Evolutionary conservation across 2,329 filamentous ascomycete genomes (phyloP).

Genomic region (Trichoderma polysporum): DNA sequence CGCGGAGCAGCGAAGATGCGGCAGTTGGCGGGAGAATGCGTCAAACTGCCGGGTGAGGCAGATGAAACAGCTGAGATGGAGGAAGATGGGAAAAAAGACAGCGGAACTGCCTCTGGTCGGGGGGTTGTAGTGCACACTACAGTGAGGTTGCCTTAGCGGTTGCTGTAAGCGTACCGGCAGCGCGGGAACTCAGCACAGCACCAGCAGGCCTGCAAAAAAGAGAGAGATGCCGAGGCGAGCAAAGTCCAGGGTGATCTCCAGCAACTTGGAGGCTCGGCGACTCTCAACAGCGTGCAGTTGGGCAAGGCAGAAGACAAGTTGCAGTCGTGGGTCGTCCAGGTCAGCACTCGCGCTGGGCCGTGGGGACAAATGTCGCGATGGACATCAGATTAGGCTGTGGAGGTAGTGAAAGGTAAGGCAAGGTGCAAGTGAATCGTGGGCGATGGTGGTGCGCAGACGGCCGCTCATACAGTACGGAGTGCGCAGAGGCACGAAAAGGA

Average conservation of each 20-base stretch:
- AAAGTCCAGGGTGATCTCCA: neutral
- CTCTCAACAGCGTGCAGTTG: slow-evolving; percentile 13
- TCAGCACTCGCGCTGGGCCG: slow-evolving; percentile 29
- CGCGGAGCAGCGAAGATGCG: slow-evolving; percentile 15
- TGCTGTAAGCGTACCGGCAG: slow-evolving; percentile 18
- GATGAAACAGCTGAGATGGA: slow-evolving; percentile 5
- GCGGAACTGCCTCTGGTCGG: slow-evolving; percentile 1
- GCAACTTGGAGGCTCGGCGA: neutral
- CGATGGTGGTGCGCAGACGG: slow-evolving; percentile 18
- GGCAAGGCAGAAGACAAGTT: slow-evolving; percentile 11
- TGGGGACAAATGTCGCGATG: slow-evolving; percentile 30
- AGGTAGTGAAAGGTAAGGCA: slow-evolving; percentile 23
- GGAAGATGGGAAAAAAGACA: neutral
- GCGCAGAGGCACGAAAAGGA: slow-evolving; percentile 17
- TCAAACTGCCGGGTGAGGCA: neutral
- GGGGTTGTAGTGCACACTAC: slow-evolving; percentile 21
- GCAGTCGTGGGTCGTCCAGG: slow-evolving; percentile 22
- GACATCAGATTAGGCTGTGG: slow-evolving; percentile 27
- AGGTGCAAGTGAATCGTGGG: slow-evolving; percentile 22
- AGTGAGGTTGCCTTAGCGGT: slow-evolving; percentile 6
- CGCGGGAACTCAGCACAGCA: slow-evolving; percentile 20
- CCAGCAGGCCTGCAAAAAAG: neutral
- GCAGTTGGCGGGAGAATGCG: slow-evolving; percentile 3
- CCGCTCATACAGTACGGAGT: slow-evolving; percentile 22
- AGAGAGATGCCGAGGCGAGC: neutral